phyloP scores from a whole-genome alignment of 2,329 filamentous ascomycete genomes.

The Exophiala oligosperma region DNA sequence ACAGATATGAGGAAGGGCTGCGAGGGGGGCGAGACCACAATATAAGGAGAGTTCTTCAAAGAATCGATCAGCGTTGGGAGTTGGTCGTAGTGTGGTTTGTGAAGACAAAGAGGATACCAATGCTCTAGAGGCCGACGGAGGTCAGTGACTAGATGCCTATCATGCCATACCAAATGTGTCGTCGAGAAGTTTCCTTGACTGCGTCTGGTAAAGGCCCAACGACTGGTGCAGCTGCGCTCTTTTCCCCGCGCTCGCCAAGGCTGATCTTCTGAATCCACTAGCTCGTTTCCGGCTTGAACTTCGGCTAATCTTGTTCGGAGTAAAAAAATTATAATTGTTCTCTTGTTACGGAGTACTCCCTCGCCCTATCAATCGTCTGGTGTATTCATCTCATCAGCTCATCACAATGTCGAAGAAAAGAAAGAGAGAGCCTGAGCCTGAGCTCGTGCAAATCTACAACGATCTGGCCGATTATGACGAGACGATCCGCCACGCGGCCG shows the following conservation, averaged over 20 bases:
- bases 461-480: conserved; percentile 50
- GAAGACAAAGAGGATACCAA: not conserved
- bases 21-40: not conserved
- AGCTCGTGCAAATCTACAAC: conserved; percentile 51
- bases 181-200: not conserved
- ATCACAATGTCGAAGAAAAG: conserved; percentile 25
- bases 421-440: conserved; percentile 39
- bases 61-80: not conserved
- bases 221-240: no score
- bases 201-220: not conserved
- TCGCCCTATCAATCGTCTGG: not conserved
- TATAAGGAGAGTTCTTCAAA: no score
- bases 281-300: no score
- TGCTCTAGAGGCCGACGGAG: no score
- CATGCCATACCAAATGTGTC: no score
- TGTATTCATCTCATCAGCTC: not conserved
- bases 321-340: not conserved
- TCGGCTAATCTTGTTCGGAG: no score
- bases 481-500: conserved; percentile 47
- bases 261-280: no score
- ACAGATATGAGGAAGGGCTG: not conserved
- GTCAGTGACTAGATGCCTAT: no score
- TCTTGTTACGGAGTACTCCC: not conserved
- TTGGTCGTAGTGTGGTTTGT: not conserved
- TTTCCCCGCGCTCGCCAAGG: not conserved